Percentiles rank a stretch among this genome's conserved stretches.
phyloP scores from a whole-genome alignment of 169 alveolate genomes.

The Plasmodium adleri region DNA sequence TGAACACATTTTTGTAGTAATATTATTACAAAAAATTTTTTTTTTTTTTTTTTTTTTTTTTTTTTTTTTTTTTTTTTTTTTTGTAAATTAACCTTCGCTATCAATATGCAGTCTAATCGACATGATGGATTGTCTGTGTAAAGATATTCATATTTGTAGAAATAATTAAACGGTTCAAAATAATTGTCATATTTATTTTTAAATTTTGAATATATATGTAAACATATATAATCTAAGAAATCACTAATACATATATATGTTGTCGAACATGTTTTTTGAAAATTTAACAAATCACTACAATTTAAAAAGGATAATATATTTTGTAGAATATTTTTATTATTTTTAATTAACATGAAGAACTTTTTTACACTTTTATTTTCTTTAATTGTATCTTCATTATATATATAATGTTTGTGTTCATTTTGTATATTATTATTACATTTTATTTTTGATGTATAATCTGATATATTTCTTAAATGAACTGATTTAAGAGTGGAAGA shows the following conservation, averaged over 20 bases:
- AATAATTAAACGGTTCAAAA: slow-evolving; percentile 55
- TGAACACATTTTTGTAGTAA: no score
- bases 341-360: slow-evolving; percentile 31
- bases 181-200: slow-evolving; percentile 16
- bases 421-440: slow-evolving; percentile 2
- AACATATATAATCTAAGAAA: slow-evolving; percentile 64
- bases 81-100: slow-evolving; percentile 40
- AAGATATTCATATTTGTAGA: slow-evolving; percentile 55
- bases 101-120: slow-evolving; percentile 55
- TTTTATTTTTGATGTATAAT: background rate
- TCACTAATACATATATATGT: slow-evolving; percentile 54
- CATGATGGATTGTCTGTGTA: slow-evolving; percentile 73
- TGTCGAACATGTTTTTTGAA: slow-evolving; percentile 66
- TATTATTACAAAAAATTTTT: no score
- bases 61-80: background rate
- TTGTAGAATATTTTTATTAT: slow-evolving; percentile 36
- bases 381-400: background rate
- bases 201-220: slow-evolving; percentile 49
- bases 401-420: slow-evolving; percentile 1
- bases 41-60: background rate
- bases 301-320: slow-evolving; percentile 66
- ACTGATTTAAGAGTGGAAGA: slow-evolving; percentile 18
- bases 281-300: slow-evolving; percentile 47
- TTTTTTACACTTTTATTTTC: background rate
- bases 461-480: background rate